Evolutionary conservation across 768 basidiomycete genomes (phyloP).

Genomic region (Termitomyces bulborhizus): DNA sequence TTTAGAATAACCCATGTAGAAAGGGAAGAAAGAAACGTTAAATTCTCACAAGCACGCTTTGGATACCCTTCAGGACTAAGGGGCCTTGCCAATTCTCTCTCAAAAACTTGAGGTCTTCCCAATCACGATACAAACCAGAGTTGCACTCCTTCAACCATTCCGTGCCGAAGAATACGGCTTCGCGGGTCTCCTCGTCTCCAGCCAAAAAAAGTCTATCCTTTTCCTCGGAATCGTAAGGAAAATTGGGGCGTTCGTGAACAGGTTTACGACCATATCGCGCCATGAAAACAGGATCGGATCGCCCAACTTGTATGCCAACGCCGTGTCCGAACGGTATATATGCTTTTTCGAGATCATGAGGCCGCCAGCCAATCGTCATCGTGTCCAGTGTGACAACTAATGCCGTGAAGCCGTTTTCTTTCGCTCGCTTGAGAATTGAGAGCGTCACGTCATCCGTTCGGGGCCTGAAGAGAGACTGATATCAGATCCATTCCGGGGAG

Average conservation of each 20-base stretch:
- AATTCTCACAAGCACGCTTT: conserved; percentile 45
- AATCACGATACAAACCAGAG: conserved; percentile 56
- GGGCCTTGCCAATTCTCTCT: conserved; percentile 74
- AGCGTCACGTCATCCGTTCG: conserved; percentile 49
- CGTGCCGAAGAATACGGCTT: conserved; percentile 40
- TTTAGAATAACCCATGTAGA: background rate
- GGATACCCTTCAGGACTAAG: conserved; percentile 73
- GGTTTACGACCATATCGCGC: conserved; percentile 41
- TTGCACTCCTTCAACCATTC: conserved; percentile 61
- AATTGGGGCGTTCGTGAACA: conserved; percentile 34
- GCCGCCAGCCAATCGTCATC: conserved; percentile 68
- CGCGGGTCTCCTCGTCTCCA: conserved; percentile 42
- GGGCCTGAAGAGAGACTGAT: conserved; percentile 40
- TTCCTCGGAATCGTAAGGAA: conserved; percentile 53
- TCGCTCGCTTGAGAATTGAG: conserved; percentile 62
- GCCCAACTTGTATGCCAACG: conserved; percentile 59
- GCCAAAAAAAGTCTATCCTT: conserved; percentile 32
- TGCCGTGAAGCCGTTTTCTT: conserved; percentile 57
- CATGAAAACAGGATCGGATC: conserved; percentile 80
- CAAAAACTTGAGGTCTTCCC: conserved; percentile 68
- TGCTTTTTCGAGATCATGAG: conserved; percentile 59
- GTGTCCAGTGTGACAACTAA: conserved; percentile 81
- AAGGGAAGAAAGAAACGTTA: background rate
- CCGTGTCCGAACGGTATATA: conserved; percentile 68
- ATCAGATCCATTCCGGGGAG: background rate